phyloP scores from a whole-genome alignment of 208 protist genomes.

The Acanthamoeba comandoni region DNA sequence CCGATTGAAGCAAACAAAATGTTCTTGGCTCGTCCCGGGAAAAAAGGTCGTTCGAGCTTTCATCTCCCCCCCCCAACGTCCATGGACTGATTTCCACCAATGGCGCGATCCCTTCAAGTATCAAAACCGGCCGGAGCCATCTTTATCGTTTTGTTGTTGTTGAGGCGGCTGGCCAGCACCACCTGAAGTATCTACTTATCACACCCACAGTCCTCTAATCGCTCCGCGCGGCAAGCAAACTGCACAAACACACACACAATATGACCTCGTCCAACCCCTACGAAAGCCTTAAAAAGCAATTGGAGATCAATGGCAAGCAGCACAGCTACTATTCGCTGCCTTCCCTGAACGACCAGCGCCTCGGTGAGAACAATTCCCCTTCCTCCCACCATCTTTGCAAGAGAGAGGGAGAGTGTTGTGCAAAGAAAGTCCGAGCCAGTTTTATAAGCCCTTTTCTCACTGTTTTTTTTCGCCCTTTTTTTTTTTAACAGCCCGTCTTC shows the following conservation, averaged over 20 bases:
- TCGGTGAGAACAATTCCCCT: conserved; percentile 63
- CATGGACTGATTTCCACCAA: background rate
- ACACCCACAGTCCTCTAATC: background rate
- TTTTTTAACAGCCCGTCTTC: conserved; percentile 83
- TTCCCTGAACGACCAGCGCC: conserved; percentile 58
- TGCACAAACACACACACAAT: background rate
- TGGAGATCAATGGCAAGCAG: conserved; percentile 55
- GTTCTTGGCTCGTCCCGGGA: no score
- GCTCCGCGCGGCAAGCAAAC: background rate
- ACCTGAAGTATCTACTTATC: background rate
- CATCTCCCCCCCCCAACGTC: no score
- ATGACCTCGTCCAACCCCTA: conserved; percentile 55
- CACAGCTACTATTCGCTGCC: conserved; percentile 72
- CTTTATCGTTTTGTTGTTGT: conserved; percentile 3
- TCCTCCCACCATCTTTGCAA: background rate
- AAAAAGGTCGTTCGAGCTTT: no score
- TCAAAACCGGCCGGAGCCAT: background rate
- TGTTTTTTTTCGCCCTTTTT: background rate
- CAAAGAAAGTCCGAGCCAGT: background rate
- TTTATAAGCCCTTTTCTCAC: background rate
- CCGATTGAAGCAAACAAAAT: no score
- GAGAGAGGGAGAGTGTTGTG: background rate
- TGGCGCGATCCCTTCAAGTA: background rate
- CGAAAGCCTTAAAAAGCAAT: conserved; percentile 8
- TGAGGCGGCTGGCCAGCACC: background rate